These are phyloP conservation scores for Austroboletus niveus DNA, from an alignment of 1,284 basidiomycete genomes.

Conservation along the genomic window DNA sequence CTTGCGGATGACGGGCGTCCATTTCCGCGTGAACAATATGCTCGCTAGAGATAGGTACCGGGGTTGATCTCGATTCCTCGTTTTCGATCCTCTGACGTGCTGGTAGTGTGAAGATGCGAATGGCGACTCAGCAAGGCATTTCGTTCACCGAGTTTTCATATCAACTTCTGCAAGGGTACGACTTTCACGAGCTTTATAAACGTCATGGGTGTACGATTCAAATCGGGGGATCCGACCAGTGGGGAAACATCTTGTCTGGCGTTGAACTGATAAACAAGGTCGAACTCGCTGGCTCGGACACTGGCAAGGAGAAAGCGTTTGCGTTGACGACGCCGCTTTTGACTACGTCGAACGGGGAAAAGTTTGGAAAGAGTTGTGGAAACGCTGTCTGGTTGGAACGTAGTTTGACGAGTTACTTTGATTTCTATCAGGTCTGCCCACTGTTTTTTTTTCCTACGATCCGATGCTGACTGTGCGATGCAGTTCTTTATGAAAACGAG, in stretches of 20 bases:
- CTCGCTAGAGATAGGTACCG: slow-evolving; percentile 84
- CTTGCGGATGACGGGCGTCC: slow-evolving; percentile 76
- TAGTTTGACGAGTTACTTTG: slow-evolving; percentile 82
- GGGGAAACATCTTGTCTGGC: slow-evolving; percentile 97
- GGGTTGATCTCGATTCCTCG: neutral
- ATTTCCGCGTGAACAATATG: slow-evolving; percentile 88
- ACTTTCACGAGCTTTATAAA: slow-evolving; percentile 82
- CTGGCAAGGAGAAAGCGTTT: slow-evolving; percentile 54
- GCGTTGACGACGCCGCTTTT: slow-evolving; percentile 94
- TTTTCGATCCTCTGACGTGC: slow-evolving; percentile 5
- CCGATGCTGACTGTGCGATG: neutral
- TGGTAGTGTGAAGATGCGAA: slow-evolving; percentile 81
- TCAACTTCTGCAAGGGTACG: slow-evolving; percentile 95
- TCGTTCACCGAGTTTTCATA: slow-evolving; percentile 98
- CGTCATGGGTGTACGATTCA: slow-evolving; percentile 79
- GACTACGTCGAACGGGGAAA: slow-evolving; percentile 86
- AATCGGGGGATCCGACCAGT: slow-evolving; percentile 95
- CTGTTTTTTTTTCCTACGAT: slow-evolving; percentile 15
- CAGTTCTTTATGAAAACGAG: slow-evolving; percentile 88
- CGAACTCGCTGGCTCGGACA: slow-evolving; percentile 34
- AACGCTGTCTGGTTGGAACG: slow-evolving; percentile 26
- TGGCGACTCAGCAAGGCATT: slow-evolving; percentile 77
- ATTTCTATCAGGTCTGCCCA: slow-evolving; percentile 81
- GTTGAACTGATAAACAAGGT: slow-evolving; percentile 76
- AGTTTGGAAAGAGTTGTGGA: slow-evolving; percentile 78